Evolutionary conservation across 257 asterid genomes (phyloP).

Genomic region (Pogostemon cablin): DNA sequence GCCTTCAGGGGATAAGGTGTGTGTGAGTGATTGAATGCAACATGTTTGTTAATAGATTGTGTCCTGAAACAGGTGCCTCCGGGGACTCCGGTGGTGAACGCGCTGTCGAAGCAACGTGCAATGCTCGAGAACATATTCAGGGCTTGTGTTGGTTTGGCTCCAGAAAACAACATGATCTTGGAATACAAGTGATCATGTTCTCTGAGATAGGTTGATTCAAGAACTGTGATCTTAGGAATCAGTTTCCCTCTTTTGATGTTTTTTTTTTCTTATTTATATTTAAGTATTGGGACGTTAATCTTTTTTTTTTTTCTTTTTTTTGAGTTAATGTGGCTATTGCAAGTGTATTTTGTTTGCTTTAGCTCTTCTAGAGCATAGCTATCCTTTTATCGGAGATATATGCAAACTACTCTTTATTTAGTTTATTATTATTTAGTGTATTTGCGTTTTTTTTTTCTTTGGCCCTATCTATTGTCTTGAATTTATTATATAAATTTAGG

Average conservation of each 20-base stretch:
- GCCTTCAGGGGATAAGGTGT: background rate
- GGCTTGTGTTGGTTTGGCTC: slow-evolving; percentile 98
- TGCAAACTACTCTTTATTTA: slow-evolving; percentile 10
- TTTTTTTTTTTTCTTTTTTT: background rate
- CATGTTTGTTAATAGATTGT: background rate
- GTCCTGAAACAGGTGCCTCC: slow-evolving; percentile 81
- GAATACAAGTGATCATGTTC: slow-evolving; percentile 71
- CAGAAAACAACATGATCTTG: slow-evolving; percentile 98
- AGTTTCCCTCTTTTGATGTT: slow-evolving; percentile 11
- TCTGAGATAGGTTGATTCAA: background rate
- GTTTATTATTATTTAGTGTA: background rate
- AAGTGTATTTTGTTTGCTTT: slow-evolving; percentile 35
- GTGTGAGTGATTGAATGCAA: background rate
- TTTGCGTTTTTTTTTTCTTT: no score
- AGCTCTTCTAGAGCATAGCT: slow-evolving; percentile 31
- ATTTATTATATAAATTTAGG: no score
- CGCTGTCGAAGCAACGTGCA: slow-evolving; percentile 90
- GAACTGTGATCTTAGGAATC: slow-evolving; percentile 18
- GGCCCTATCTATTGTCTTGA: no score
- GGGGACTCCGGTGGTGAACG: slow-evolving; percentile 98
- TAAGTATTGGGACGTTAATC: background rate
- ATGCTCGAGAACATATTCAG: slow-evolving; percentile 97
- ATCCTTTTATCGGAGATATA: slow-evolving; percentile 1
- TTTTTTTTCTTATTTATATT: background rate
- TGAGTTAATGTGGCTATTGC: slow-evolving; percentile 25